Base-by-base conservation (phyloP, 495 filamentous ascomycete genomes). In the Staphylotrichum tortipilum region DNA sequence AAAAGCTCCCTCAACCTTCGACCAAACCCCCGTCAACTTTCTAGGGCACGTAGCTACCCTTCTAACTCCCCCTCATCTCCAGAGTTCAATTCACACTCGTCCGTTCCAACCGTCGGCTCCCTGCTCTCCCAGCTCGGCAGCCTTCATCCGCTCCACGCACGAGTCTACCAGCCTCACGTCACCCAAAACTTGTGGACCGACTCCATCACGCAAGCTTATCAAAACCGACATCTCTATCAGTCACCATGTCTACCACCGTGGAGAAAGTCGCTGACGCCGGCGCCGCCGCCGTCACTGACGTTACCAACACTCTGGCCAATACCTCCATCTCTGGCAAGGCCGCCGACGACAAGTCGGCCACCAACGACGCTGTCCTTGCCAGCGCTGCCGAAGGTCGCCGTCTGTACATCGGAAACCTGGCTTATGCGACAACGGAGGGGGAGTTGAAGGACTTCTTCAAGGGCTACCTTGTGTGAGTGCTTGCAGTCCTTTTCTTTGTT, bases 381-480 rank as follows among this genome's bases (percentile, higher is more conserved):
- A 95, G 88, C 75, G 92, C 92, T 66, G 89, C 92, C 68, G 92
- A 98, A 75, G 94, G 92, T 67, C 88, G 92, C 78, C 88, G 92
- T 75, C 81, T 98, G 56, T 98, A 98, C 75, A 97, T 97, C 77
- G 92, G 92, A 71, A 98, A 98, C 77, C 88, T 98, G 80, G 92
- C 92, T 49, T 97, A 98, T 70, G 89, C 92, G 81, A 97, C 92
- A 78, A 94, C 89, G 65, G 92, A 97, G 86, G 92, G 87, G 81
- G 88, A 95, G 80, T 86, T 99, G 78, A 95, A 90, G 76, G 88
- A 89, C 49, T 99, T 99, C 80, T 99, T 99, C 83, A 86, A 86
- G 75, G 83, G 79, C 71, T 96, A 90, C 83, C 83, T 88, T 73
- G 85, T 99, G 94, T 99, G 82, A 82, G 92, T 86, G 57, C 28